Evolutionary conservation across 768 basidiomycete genomes (phyloP).

Genomic region (Cantharellus cinnabarinus): DNA sequence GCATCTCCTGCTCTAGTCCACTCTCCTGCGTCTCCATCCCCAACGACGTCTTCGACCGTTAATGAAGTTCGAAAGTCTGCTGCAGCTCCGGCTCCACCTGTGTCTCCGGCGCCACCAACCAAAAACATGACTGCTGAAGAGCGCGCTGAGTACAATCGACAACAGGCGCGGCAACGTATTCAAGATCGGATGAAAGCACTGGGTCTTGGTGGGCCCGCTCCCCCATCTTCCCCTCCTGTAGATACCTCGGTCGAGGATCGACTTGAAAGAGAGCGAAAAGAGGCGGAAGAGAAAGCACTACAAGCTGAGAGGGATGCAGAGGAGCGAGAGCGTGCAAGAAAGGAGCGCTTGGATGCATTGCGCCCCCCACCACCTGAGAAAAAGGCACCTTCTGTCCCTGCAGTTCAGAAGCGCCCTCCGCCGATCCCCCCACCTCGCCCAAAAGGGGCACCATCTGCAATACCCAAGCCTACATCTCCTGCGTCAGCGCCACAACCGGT

Average conservation of each 20-base stretch:
- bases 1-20: conserved; percentile 13
- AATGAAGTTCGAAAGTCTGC: conserved; percentile 8
- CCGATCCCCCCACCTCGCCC: conserved; percentile 25
- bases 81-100: conserved; percentile 14
- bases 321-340: conserved; percentile 52
- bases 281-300: conserved; percentile 70
- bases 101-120: conserved; percentile 20
- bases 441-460: conserved; percentile 19
- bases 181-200: conserved; percentile 71
- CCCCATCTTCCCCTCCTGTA: conserved; percentile 22
- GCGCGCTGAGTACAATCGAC: conserved; percentile 52
- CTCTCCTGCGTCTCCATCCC: conserved; percentile 17
- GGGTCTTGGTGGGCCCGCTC: conserved; percentile 36
- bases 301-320: conserved; percentile 65
- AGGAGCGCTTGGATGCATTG: conserved; percentile 56
- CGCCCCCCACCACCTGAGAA: conserved; percentile 16
- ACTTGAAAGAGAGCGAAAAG: conserved; percentile 66
- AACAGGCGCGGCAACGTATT: conserved; percentile 63
- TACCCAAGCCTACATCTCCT: conserved; percentile 16
- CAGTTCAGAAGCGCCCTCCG: conserved; percentile 16
- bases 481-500: conserved; percentile 11
- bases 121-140: conserved; percentile 76
- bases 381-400: neutral
- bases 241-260: conserved; percentile 74
- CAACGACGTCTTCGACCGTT: conserved; percentile 9